Evolutionary conservation across 148 eudicot genomes (phyloP).

Genomic region (Silene uniflora): DNA sequence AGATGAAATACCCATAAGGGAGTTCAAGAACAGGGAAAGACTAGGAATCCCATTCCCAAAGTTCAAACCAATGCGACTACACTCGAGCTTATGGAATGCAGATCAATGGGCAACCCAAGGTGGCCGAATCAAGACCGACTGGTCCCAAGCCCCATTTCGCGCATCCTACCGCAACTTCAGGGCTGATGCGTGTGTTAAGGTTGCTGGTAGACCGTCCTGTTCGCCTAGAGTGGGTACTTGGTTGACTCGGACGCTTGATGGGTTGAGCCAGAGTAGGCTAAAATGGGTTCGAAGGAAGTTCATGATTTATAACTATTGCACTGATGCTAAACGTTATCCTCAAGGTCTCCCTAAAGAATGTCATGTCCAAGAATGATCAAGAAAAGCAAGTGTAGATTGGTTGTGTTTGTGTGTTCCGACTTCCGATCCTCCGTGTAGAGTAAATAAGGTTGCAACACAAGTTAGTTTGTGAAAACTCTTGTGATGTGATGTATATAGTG

Average conservation of each 20-base stretch:
- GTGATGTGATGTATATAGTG: background rate
- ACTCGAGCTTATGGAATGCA: conserved; percentile 39
- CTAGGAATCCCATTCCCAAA: conserved; percentile 36
- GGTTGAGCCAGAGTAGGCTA: conserved; percentile 24
- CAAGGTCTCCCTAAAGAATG: conserved; percentile 44
- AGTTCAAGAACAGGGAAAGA: conserved; percentile 29
- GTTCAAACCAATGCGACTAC: conserved; percentile 28
- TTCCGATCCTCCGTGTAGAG: background rate
- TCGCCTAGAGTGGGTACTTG: conserved; percentile 13
- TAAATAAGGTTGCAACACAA: background rate
- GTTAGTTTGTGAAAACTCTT: conserved; percentile 1
- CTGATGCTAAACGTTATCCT: conserved; percentile 37
- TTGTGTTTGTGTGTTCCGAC: background rate
- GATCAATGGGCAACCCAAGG: conserved; percentile 39
- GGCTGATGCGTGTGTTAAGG: conserved; percentile 28
- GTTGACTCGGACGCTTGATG: conserved; percentile 31
- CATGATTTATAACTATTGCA: conserved; percentile 46
- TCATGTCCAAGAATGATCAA: background rate
- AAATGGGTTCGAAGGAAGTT: conserved; percentile 33
- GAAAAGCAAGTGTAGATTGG: too few relatives aligned
- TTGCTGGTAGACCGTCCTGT: conserved; percentile 17
- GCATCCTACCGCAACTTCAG: conserved; percentile 31
- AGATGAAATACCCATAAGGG: conserved; percentile 34
- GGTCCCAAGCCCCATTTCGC: conserved; percentile 31
- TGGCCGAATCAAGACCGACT: conserved; percentile 32